phyloP scores from a whole-genome alignment of 345 rosid genomes.

The Hirschfeldia incana region DNA sequence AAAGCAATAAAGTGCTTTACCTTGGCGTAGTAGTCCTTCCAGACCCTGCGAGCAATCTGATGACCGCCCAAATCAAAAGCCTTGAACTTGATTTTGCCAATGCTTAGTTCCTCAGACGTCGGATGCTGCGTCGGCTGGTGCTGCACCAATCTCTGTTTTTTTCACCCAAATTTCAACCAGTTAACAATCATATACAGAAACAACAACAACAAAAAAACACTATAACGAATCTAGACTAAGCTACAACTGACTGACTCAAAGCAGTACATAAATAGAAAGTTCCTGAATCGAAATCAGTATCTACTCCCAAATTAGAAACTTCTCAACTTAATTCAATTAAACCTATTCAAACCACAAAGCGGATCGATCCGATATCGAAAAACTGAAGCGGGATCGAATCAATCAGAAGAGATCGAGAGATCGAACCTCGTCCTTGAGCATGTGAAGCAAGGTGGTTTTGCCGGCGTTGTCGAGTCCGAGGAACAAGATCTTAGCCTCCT shows the following conservation, averaged over 20 bases:
- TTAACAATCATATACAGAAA: not conserved
- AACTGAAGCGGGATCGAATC: not conserved
- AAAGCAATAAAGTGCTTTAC: constrained; percentile 24
- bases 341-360: not conserved
- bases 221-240: not conserved
- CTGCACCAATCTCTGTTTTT: constrained; percentile 80
- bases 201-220: too few species aligned
- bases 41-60: constrained; percentile 90
- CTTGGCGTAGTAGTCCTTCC: constrained; percentile 97
- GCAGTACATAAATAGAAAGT: not conserved
- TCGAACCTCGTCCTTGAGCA: not conserved
- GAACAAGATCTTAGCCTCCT: not conserved
- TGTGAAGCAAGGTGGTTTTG: not conserved
- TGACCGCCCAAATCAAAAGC: constrained; percentile 96
- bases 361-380: not conserved
- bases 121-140: constrained; percentile 95
- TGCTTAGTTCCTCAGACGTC: constrained; percentile 89
- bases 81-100: constrained; percentile 89
- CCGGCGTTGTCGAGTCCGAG: not conserved
- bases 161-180: not conserved
- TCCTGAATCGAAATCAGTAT: not conserved
- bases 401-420: not conserved
- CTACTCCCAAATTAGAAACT: not conserved
- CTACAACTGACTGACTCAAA: not conserved
- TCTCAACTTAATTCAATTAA: not conserved